Base-by-base conservation (phyloP, 331 rosid species). In the Rosa hybrid region DNA sequence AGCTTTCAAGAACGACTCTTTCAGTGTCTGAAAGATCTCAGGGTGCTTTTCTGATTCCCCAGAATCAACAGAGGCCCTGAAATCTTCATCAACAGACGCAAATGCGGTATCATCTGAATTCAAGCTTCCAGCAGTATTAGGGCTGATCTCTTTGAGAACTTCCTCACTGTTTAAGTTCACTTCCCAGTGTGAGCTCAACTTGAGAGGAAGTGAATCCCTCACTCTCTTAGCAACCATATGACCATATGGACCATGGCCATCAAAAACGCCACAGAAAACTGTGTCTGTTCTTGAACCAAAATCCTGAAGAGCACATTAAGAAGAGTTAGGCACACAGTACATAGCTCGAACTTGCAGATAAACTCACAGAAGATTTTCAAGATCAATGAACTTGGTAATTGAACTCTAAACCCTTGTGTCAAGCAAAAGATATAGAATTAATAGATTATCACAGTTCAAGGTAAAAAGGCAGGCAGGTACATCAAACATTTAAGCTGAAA, bases 221-320 rank as follows among this genome's bases (percentile, higher is more conserved):
- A 96, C 99, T 87, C 87, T 93, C 87, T 90, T 96, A 1, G 99
- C 99, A 72, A 96, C 99, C 99, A 96, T 88, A 84, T 96, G 99
- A 70, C 99, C 99, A 77, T 30, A 96, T 0, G 99, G 99, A 68
- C 99, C 99, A 12, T 96, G 99, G 46, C 99, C 99, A 83, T 96
- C 99, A 72, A 96, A 96, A 85, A 96, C 99, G 54, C 99, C 99
- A 78, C 98, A 96, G 84, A 96, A 96, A 78, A 83, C 48, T 23
- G 98, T 86, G 83, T 89, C 97, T 46, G 85, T 85, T 80, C 97
- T 86, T n/a, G 97, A 90, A 75, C 97, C 90, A 63, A 96, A 96
- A 88, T 93, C 92, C 99, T 96, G 94, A 74, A 82, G 82, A 42
- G 5, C 25, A 80, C 49, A 76, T 44, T 71, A 42, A 77, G 63